Conservation (phyloP, 805 yeast species). For the Metschnikowia reukaufii region DNA sequence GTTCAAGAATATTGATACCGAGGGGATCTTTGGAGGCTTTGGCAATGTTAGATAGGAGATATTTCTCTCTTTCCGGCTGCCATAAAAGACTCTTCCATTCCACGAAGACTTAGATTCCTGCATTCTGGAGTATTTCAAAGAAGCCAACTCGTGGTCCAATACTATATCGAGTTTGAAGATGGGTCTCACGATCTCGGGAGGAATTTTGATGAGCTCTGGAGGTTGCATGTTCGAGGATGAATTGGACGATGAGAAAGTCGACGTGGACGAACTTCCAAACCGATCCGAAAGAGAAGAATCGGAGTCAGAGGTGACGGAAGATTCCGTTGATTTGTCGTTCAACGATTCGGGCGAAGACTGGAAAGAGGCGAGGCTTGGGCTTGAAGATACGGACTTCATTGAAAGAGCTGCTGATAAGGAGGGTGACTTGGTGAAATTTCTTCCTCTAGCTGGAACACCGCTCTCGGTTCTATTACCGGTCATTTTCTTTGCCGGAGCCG, state of each 20-base stretch:
- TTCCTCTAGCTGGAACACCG: slow-evolving; percentile 9
- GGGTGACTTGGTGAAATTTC: slow-evolving; percentile 36
- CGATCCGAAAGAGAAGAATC: slow-evolving; percentile 24
- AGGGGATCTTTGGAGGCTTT: slow-evolving; percentile 15
- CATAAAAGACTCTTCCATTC: slow-evolving; percentile 10
- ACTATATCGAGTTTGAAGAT: slow-evolving; percentile 46
- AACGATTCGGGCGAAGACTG: slow-evolving; percentile 37
- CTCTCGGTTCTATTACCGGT: slow-evolving; percentile 5
- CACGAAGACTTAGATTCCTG: slow-evolving; percentile 12
- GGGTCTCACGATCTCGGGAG: slow-evolving; percentile 50
- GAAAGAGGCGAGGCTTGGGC: slow-evolving; percentile 40
- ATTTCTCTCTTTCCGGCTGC: not conserved
- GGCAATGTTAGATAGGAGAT: slow-evolving; percentile 16
- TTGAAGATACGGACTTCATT: slow-evolving; percentile 33
- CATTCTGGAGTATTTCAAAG: slow-evolving; percentile 24
- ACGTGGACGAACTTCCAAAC: slow-evolving; percentile 17
- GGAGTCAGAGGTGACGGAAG: slow-evolving; percentile 33
- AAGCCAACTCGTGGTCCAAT: slow-evolving; percentile 42
- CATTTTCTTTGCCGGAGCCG: slow-evolving; percentile 12
- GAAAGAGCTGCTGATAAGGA: slow-evolving; percentile 34
- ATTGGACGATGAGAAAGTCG: slow-evolving; percentile 9
- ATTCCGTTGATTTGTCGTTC: slow-evolving; percentile 34
- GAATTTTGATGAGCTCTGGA: slow-evolving; percentile 44
- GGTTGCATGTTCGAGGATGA: slow-evolving; percentile 26
- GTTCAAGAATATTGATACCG: slow-evolving; percentile 21